A percentile compares a stretch with the other conserved stretches of the same genome.
These are phyloP conservation scores for Triglochin maritima DNA, from an alignment of 106 monocot genomes.

Conservation along the genomic window DNA sequence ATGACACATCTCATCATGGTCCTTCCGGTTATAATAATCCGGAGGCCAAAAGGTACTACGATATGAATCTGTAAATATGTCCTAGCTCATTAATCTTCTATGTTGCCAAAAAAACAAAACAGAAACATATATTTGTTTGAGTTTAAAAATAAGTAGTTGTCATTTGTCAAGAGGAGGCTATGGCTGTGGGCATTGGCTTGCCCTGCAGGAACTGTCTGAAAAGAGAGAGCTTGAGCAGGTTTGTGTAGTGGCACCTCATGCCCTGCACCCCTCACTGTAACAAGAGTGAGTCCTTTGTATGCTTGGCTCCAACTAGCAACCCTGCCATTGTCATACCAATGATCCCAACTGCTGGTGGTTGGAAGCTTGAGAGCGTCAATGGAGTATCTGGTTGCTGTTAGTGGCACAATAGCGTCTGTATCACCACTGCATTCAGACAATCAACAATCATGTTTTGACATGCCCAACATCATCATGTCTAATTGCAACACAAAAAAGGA, in stretches of 20 bases:
- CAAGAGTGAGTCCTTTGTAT: conserved; percentile 69
- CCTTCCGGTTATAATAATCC: too few relatives aligned
- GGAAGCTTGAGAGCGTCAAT: conserved; percentile 76
- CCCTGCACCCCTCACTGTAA: conserved; percentile 64
- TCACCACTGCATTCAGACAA: conserved; percentile 51
- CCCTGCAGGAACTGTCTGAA: conserved; percentile 57
- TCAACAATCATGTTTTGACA: too few relatives aligned
- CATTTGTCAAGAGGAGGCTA: too few relatives aligned
- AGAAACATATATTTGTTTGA: too few relatives aligned
- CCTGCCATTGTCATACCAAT: conserved; percentile 75
- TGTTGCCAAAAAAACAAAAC: too few relatives aligned
- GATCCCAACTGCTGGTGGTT: conserved; percentile 53
- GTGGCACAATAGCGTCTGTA: conserved; percentile 78
- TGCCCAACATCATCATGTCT: too few relatives aligned
- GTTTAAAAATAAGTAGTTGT: too few relatives aligned
- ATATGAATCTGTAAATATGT: too few relatives aligned
- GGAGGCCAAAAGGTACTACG: too few relatives aligned
- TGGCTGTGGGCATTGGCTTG: conserved; percentile 27
- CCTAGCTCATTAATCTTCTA: too few relatives aligned
- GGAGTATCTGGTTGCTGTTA: conserved; percentile 85
- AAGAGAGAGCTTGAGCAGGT: conserved; percentile 53
- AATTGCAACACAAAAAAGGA: not conserved
- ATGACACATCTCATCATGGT: too few relatives aligned
- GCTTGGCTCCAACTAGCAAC: conserved; percentile 87
- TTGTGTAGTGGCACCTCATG: conserved; percentile 81